A percentile compares a stretch with the other conserved stretches of the same genome.
Evolutionary conservation across 73 alveolate genomes (phyloP).

Genomic region (Paramecium primaurelia): DNA sequence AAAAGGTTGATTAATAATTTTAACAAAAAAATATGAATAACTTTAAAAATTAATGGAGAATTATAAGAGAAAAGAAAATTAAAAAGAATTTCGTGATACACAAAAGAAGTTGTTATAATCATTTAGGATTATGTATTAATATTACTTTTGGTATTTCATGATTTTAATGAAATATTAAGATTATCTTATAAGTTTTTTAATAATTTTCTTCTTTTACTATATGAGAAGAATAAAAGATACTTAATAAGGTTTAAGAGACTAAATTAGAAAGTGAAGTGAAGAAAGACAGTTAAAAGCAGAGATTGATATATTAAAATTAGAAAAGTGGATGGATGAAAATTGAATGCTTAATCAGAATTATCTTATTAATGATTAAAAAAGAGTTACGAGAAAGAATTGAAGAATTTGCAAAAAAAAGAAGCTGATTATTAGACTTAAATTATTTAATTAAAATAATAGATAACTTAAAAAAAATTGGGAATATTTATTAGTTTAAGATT

Average conservation of each 20-base stretch:
- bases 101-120: constrained; percentile 25
- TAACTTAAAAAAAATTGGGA: not conserved
- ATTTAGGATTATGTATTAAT: too few species aligned
- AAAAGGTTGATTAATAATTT: not conserved
- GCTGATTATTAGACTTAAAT: not conserved
- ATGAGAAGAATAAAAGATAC: not conserved
- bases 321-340: too few species aligned
- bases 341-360: not conserved
- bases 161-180: too few species aligned
- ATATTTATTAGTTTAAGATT: not conserved
- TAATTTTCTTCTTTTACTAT: too few species aligned
- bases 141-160: too few species aligned
- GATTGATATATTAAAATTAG: not conserved
- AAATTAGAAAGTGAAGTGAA: not conserved
- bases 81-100: not conserved
- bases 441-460: not conserved
- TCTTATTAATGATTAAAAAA: not conserved
- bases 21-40: constrained; percentile 48
- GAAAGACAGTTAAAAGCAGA: constrained; percentile 51
- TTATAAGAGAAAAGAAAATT: not conserved
- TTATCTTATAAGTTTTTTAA: too few species aligned
- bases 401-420: not conserved
- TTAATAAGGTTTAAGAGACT: not conserved
- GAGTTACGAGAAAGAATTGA: not conserved
- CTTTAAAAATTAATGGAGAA: constrained; percentile 18